phyloP scores from a whole-genome alignment of 257 asterid genomes.

The Solanum habrochaites region DNA sequence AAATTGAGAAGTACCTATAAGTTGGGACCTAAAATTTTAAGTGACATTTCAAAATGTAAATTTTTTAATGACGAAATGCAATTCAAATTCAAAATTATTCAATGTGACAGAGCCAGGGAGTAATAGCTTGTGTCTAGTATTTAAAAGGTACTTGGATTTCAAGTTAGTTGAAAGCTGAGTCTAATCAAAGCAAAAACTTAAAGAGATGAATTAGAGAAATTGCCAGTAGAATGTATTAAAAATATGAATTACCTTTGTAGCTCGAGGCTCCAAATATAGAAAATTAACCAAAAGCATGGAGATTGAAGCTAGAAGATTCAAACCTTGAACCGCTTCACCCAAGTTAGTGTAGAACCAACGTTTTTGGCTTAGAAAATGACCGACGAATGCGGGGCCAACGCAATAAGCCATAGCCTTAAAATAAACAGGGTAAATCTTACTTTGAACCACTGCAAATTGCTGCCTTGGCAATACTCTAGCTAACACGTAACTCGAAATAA shows the following conservation, averaged over 20 bases:
- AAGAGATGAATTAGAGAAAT: background rate
- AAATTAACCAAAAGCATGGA: slow-evolving; percentile 35
- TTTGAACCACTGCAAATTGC: slow-evolving; percentile 64
- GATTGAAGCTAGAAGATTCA: slow-evolving; percentile 35
- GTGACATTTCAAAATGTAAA: background rate
- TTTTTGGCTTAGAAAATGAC: slow-evolving; percentile 32
- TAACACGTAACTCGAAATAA: slow-evolving; percentile 54
- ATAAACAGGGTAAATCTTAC: slow-evolving; percentile 63
- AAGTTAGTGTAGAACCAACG: background rate
- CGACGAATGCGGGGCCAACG: slow-evolving; percentile 42
- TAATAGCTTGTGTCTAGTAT: background rate
- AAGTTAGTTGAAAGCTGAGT: background rate
- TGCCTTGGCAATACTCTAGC: slow-evolving; percentile 55
- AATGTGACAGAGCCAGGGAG: no score
- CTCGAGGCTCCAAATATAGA: slow-evolving; percentile 60
- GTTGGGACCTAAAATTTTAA: background rate
- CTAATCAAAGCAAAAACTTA: background rate
- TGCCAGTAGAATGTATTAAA: background rate
- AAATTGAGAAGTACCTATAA: background rate
- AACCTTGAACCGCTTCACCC: slow-evolving; percentile 18
- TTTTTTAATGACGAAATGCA: no score
- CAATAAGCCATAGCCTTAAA: slow-evolving; percentile 59
- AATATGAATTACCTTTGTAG: slow-evolving; percentile 39
- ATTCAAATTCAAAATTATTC: no score
- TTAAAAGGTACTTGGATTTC: background rate